Percentiles rank a stretch among this genome's conserved stretches.
Conservation (phyloP, 768 basidiomycete species). For the Phlebiopsis gigantea region DNA sequence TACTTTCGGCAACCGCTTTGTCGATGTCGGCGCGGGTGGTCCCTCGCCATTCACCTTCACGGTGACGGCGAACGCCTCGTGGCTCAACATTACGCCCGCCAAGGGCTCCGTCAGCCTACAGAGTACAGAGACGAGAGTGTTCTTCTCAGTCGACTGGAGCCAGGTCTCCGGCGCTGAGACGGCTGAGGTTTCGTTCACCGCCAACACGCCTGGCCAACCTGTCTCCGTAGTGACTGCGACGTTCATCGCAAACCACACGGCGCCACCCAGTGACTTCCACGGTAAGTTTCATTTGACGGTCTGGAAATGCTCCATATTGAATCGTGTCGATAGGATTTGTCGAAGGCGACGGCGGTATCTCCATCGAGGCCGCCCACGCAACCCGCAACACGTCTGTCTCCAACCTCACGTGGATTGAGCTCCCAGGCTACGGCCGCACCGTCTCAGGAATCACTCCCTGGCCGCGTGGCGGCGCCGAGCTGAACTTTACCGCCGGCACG, state of each 20-base stretch:
- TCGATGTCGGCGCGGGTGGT: constrained; percentile 61
- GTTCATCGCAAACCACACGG: constrained; percentile 29
- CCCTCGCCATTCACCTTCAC: constrained; percentile 53
- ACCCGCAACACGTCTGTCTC: constrained; percentile 41
- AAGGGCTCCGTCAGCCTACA: constrained; percentile 45
- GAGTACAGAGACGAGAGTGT: constrained; percentile 48
- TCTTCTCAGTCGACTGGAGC: constrained; percentile 55
- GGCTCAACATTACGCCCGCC: constrained; percentile 44
- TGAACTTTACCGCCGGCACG: constrained; percentile 54
- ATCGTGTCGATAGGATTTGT: constrained; percentile 40
- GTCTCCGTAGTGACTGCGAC: constrained; percentile 22
- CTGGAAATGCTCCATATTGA: not conserved
- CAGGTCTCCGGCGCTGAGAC: constrained; percentile 33
- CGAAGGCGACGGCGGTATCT: constrained; percentile 56
- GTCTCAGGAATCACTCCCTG: constrained; percentile 57
- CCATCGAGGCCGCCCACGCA: constrained; percentile 62
- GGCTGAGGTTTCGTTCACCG: constrained; percentile 41
- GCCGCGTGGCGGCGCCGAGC: constrained; percentile 44
- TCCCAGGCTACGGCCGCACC: constrained; percentile 57
- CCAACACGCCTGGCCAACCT: constrained; percentile 37
- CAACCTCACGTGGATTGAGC: constrained; percentile 51
- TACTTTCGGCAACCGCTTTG: constrained; percentile 45
- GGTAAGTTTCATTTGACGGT: constrained; percentile 28
- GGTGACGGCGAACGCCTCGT: constrained; percentile 42
- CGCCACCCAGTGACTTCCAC: constrained; percentile 39